Base-by-base conservation (phyloP, 805 yeast genomes). In the Schwanniomyces pseudopolymorphus region DNA sequence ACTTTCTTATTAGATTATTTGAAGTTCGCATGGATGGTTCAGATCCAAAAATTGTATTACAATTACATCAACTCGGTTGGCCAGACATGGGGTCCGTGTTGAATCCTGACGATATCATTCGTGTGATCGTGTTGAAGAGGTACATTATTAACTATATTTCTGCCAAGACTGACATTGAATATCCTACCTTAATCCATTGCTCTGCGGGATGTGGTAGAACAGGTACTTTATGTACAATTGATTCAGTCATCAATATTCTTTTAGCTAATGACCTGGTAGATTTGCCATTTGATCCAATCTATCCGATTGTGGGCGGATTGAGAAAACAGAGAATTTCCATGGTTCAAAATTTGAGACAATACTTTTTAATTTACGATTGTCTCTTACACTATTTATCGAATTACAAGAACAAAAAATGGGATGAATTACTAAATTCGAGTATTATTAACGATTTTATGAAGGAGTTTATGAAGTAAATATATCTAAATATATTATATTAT, bases 151-250 rank as follows among this genome's bases (percentile, higher is more conserved):
- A 52, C 11, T 10, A 40, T 46, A 10, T 41, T 39, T 11, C 33
- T 39, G 33, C 27, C 16, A 5, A 42, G 25, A 6, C 40, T 39
- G 11, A 27, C 4, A 26, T 40, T 16, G 41, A 26, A 9, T 54
- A 76, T 0, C 92, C 94, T 17, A 75, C 83, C 5, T 61, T 89
- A 39, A 87, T 87, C 21, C 98, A 92, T 66, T 92, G 99, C 60
- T 89, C 96, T 5, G 98, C 98, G 1, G 99, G 99, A 0, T 90
- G 96, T 60, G 99, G 99, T 16, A 74, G 99, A 47, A 89, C 98
- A 0, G 99, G 99, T 2, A 87, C 96, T 1, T 67, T 70, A 38
- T 64, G 69, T 39, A 60, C 72, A 13, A 54, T 69, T 21, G 77
- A 72, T 53, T 59, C 72, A 11, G 51, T 72, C 24, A 54, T 63